Evolutionary conservation across 1,284 basidiomycete genomes (phyloP), one percentile per base, ranked within the genome.

Genomic region (Moesziomyces sp.): DNA sequence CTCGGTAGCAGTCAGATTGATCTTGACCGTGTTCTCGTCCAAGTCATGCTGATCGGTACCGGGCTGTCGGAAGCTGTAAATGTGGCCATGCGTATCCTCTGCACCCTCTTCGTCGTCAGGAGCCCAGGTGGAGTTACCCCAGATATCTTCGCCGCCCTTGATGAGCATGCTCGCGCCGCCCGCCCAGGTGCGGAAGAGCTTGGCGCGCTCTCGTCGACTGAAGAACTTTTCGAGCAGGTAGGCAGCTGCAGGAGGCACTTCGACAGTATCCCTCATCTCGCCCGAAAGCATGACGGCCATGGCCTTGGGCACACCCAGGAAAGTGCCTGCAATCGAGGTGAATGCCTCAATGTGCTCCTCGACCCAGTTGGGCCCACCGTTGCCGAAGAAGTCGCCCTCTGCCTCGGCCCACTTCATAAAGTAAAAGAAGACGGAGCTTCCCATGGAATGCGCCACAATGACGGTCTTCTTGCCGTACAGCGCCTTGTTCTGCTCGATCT

Each of bases 241-340:
- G 52, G 91, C 89, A 19, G 92, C 92, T 8, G 91, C 91, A 16
- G 93, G 92, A 78, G 93, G 91, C 83, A 94, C 88, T 82, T 97
- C 92, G 10, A 97, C 95, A 0, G 95, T 98, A 78, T 98, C 84
- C 21, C 84, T 69, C 95, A 97, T 97, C 80, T 93, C 93, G 10
- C 92, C 92, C 0, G 93, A 94, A 30, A 99, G 86, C 83, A 98
- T 93, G 4, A 96, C 95, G 0, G 94, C 87, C 93, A 98, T 97
- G 0, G 95, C 93, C 85, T 98, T 99, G 3, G 93, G 86, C 0
- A 88, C 87, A 49, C 87, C 86, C 44, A 98, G 86, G 85, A 96
- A 89, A 9, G 95, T 93, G 1, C 96, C 96, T 2, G 91, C 93
- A 63, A 97, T 89, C 60, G 57, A 96, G 10, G 67, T 78, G 54